Conservation (phyloP, 148 eudicot species). For the Rhododendron molle region DNA sequence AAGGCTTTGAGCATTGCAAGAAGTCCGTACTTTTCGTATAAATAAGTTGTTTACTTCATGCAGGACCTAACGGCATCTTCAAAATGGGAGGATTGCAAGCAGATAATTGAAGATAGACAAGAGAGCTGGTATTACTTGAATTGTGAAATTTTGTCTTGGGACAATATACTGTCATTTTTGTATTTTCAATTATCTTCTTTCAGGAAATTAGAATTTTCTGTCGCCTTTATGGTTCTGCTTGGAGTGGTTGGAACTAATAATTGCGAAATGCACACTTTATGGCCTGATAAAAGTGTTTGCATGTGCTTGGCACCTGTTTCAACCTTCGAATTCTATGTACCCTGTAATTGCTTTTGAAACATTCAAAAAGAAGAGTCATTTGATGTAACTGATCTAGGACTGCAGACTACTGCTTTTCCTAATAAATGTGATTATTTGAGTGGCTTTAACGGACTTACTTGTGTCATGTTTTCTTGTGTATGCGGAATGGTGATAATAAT, state of each 20-base stretch:
- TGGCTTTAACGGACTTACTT: neutral
- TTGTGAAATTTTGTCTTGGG: neutral
- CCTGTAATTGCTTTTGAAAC: slow-evolving; percentile 1
- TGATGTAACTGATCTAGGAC: neutral
- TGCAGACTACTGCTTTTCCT: neutral
- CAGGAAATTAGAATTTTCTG: neutral
- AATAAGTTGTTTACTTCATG: slow-evolving; percentile 10
- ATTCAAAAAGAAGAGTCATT: neutral
- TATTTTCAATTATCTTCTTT: neutral
- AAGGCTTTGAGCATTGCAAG: neutral
- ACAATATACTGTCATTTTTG: neutral
- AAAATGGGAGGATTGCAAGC: slow-evolving; percentile 73
- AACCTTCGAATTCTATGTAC: neutral
- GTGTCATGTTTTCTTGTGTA: neutral
- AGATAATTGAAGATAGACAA: slow-evolving; percentile 55
- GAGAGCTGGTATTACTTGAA: slow-evolving; percentile 40
- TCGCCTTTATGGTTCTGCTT: neutral
- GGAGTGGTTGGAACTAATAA: neutral
- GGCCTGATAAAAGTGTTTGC: neutral
- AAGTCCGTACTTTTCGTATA: neutral
- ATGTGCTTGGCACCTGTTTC: neutral
- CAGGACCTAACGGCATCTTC: slow-evolving; percentile 74
- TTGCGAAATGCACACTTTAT: neutral
- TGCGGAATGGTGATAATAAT: neutral
- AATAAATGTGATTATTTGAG: neutral